Evolutionary conservation across 2,329 filamentous ascomycete species (phyloP).

Genomic region (Massarina eburnea): DNA sequence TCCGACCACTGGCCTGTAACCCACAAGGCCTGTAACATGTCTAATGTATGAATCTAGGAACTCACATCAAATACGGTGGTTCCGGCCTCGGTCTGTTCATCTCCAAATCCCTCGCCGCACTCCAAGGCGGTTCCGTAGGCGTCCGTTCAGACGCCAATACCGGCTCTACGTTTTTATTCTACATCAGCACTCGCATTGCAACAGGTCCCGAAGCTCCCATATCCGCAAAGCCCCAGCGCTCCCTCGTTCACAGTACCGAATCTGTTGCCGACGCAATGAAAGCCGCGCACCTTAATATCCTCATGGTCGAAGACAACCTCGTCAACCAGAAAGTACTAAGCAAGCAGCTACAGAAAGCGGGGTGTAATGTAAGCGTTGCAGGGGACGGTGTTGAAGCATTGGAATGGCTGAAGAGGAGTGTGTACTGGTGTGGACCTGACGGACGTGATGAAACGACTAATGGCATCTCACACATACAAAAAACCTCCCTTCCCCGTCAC

Average conservation of each 20-base stretch:
- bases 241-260: constrained; percentile 8
- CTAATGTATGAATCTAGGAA: constrained; percentile 8
- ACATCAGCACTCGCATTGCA: constrained; percentile 33
- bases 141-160: constrained; percentile 38
- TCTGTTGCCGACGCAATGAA: constrained; percentile 27
- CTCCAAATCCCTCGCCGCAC: constrained; percentile 33
- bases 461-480: background rate
- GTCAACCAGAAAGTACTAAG: constrained; percentile 46
- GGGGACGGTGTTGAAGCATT: constrained; percentile 44
- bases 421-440: constrained; percentile 20
- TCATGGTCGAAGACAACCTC: constrained; percentile 44
- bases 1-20: too few relatives aligned
- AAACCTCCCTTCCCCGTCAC: background rate
- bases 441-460: too few relatives aligned
- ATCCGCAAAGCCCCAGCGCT: constrained; percentile 3
- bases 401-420: constrained; percentile 34
- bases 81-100: constrained; percentile 48
- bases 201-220: constrained; percentile 10
- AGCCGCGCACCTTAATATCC: constrained; percentile 20
- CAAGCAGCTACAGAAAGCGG: constrained; percentile 41
- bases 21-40: background rate
- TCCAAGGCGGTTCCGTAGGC: constrained; percentile 47
- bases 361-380: constrained; percentile 41
- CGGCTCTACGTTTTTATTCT: constrained; percentile 46
- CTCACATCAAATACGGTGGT: constrained; percentile 44